Base-by-base conservation (phyloP, 1,139 yeast species). In the Saccharomycopsis crataegensis region DNA sequence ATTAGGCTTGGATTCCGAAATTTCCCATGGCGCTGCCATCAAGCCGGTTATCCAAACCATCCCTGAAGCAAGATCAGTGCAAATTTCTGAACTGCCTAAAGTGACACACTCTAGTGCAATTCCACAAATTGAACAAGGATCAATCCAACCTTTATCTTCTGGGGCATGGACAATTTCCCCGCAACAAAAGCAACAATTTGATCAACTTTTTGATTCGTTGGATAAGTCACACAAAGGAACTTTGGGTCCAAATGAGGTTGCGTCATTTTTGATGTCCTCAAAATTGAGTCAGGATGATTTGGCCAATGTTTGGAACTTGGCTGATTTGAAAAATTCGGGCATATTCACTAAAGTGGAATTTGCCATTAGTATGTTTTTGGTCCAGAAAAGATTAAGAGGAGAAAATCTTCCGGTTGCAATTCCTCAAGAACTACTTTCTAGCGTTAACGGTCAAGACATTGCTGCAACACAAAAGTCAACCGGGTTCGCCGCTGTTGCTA, bases 271-370 rank as follows among this genome's bases (percentile, higher is more conserved):
- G 64, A 82, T 89, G 76, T 86, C 95, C 9, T 91, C 98, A 1
- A 87, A 88, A 59, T 77, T 94, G 57, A 77, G 83, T 48, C 96
- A 91, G 64, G 94, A 88, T 56, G 83, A 81, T 42, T 76, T 94
- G 61, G 99, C 99, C 1, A 74, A 81, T 36, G 82, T 94, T 46
- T 94, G 99, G 99, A 98, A 93, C 67, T 75, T 93, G 63, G 82
- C 98, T 6, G 98, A 94, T 67, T 78, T 90, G 58, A 87, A 88
- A 62, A 89, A 90, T 67, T 81, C 90, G 47, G 98, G 97, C 40
- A 78, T 78, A 50, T 88, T 94, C 64, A 77, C 88, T 44, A 83
- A 79, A 64, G 73, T 80, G 59, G 99, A 93, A 67, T 93, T 94
- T 68, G 82, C 95, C 1, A 86, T 93, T 65, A 98, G 99, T 12